These are phyloP conservation scores for Myxozyma vanderwaltii DNA, from an alignment of 805 yeast species.

Conservation along the genomic window DNA sequence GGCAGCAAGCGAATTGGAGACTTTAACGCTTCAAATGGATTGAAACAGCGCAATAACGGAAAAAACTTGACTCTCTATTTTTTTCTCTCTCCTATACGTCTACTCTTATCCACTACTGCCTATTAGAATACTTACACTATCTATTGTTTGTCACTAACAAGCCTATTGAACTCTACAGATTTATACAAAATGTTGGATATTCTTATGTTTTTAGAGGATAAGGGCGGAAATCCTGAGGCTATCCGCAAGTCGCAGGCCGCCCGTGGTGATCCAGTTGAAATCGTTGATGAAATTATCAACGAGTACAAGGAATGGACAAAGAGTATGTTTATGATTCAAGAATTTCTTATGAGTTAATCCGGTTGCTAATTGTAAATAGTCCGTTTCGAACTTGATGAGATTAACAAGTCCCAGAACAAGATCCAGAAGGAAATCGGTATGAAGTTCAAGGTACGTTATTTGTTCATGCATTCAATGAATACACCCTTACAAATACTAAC, in stretches of 20 bases:
- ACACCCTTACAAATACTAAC: neutral
- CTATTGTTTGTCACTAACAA: neutral
- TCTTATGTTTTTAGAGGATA: slow-evolving; percentile 86
- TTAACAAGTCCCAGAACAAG: slow-evolving; percentile 84
- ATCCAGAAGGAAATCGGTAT: slow-evolving; percentile 91
- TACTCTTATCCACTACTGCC: neutral
- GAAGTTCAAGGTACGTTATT: slow-evolving; percentile 60
- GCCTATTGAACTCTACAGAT: neutral
- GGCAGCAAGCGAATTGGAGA: too few relatives aligned
- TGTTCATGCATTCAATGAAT: neutral
- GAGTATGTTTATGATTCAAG: slow-evolving; percentile 38
- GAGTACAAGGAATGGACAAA: slow-evolving; percentile 93
- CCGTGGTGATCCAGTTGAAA: slow-evolving; percentile 91
- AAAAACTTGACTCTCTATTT: too few relatives aligned
- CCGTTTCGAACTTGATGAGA: slow-evolving; percentile 85
- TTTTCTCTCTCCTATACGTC: too few relatives aligned
- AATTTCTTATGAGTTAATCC: neutral
- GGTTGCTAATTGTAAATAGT: slow-evolving; percentile 37
- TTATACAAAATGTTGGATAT: slow-evolving; percentile 76
- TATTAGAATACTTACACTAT: neutral
- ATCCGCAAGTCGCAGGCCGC: slow-evolving; percentile 88
- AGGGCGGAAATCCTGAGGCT: slow-evolving; percentile 92
- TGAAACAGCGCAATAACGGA: too few relatives aligned
- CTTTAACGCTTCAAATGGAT: too few relatives aligned
- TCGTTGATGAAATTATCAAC: slow-evolving; percentile 91